Percentiles rank a stretch among this genome's conserved stretches.
Evolutionary conservation across 805 yeast species (phyloP).

Genomic region (Limtongozyma cylindracea): DNA sequence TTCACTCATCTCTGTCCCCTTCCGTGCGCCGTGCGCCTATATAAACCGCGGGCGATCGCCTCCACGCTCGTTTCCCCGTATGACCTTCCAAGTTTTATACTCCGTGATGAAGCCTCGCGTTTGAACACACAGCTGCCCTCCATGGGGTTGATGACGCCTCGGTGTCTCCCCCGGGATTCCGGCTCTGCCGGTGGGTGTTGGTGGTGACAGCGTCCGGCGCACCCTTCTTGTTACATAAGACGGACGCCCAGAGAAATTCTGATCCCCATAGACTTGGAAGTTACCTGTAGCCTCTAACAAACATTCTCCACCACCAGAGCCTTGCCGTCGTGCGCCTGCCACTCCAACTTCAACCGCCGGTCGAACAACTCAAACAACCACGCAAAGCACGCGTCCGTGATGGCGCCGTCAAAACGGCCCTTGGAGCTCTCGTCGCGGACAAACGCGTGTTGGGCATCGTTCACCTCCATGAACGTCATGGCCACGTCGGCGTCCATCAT

Average conservation of each 20-base stretch:
- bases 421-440: slow-evolving; percentile 57
- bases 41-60: slow-evolving; percentile 2
- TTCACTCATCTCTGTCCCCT: slow-evolving; percentile 1
- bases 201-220: slow-evolving; percentile 25
- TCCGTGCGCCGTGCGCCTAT: slow-evolving; percentile 6
- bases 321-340: slow-evolving; percentile 35
- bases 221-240: slow-evolving; percentile 18
- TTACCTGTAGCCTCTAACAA: too few species aligned
- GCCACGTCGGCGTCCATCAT: slow-evolving; percentile 32
- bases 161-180: slow-evolving; percentile 5
- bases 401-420: slow-evolving; percentile 66
- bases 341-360: slow-evolving; percentile 36
- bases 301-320: slow-evolving; percentile 29
- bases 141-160: slow-evolving; percentile 10
- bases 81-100: slow-evolving; percentile 47
- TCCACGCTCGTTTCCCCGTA: slow-evolving; percentile 8
- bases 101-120: slow-evolving; percentile 40
- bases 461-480: slow-evolving; percentile 48
- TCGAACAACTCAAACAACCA: slow-evolving; percentile 49
- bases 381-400: slow-evolving; percentile 38
- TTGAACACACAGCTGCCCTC: slow-evolving; percentile 16
- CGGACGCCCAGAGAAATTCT: slow-evolving; percentile 18
- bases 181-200: slow-evolving; percentile 13
- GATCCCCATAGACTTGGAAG: too few species aligned
- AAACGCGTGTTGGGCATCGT: slow-evolving; percentile 69